A percentile compares a stretch with the other conserved stretches of the same genome.
These are phyloP conservation scores for Fragaria iinumae DNA, from an alignment of 306 rosid genomes.

Conservation along the genomic window DNA sequence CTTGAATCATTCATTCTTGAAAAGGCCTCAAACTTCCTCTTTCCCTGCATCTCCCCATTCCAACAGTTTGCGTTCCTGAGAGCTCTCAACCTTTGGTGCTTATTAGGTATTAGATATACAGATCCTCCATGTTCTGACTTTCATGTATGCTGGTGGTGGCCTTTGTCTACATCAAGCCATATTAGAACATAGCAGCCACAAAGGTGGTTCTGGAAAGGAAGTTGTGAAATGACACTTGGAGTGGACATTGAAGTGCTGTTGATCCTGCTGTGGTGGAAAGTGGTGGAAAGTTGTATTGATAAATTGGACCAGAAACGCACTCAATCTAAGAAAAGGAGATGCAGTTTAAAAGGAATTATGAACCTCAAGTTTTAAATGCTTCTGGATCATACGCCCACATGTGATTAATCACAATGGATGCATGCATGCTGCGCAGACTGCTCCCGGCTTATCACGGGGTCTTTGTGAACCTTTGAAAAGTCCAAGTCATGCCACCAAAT, in stretches of 20 bases:
- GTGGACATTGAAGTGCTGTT: background rate
- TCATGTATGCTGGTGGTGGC: background rate
- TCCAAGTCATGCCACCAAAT: background rate
- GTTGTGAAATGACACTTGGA: background rate
- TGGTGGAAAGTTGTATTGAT: no score
- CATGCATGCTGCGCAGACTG: background rate
- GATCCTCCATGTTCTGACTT: background rate
- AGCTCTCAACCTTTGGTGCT: background rate
- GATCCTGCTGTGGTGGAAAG: background rate
- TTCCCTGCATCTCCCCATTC: slow-evolving; percentile 61
- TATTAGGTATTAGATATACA: background rate
- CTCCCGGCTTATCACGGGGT: background rate
- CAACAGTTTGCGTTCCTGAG: background rate
- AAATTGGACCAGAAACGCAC: background rate
- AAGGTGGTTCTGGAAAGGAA: background rate
- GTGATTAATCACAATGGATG: background rate
- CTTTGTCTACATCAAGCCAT: background rate
- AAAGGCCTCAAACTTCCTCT: slow-evolving; percentile 50
- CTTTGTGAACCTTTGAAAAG: background rate
- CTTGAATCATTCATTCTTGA: slow-evolving; percentile 66
- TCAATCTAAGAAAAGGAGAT: background rate
- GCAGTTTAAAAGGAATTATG: background rate
- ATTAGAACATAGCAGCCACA: background rate
- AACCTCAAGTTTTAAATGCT: background rate
- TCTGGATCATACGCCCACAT: background rate